A percentile compares a stretch with the other conserved stretches of the same genome.
These are phyloP conservation scores for Diophrys appendiculata DNA, from an alignment of 73 alveolate genomes.

Conservation along the genomic window DNA sequence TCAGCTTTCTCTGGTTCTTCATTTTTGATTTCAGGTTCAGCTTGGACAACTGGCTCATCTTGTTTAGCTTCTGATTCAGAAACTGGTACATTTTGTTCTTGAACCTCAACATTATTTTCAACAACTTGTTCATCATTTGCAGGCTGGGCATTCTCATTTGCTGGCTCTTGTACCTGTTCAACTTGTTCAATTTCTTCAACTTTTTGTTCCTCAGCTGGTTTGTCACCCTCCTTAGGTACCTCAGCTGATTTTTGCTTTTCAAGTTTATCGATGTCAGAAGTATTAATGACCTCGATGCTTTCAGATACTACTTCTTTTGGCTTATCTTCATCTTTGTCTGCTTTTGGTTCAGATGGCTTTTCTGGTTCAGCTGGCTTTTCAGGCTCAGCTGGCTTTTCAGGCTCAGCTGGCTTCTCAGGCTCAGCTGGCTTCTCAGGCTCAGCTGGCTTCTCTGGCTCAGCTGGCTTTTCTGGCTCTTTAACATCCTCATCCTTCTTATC, in stretches of 20 bases:
- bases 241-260: no score
- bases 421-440: not conserved
- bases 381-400: no score
- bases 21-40: not conserved
- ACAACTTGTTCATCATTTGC: not conserved
- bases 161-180: no score
- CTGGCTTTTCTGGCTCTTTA: not conserved
- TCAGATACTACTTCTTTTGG: not conserved
- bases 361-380: not conserved
- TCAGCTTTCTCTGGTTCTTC: not conserved
- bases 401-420: slow-evolving; percentile 12
- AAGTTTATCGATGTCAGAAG: no score
- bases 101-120: not conserved
- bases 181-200: no score
- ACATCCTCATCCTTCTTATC: no score
- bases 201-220: not conserved
- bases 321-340: not conserved
- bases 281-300: no score
- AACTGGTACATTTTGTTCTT: not conserved
- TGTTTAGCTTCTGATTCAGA: not conserved
- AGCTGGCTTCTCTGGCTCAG: slow-evolving; percentile 4
- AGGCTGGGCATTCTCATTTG: no score
- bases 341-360: not conserved
- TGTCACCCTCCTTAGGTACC: not conserved
- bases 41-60: slow-evolving; percentile 1